Base-by-base conservation (phyloP, 805 yeast genomes). In the Saccharomycopsis babjevae region DNA sequence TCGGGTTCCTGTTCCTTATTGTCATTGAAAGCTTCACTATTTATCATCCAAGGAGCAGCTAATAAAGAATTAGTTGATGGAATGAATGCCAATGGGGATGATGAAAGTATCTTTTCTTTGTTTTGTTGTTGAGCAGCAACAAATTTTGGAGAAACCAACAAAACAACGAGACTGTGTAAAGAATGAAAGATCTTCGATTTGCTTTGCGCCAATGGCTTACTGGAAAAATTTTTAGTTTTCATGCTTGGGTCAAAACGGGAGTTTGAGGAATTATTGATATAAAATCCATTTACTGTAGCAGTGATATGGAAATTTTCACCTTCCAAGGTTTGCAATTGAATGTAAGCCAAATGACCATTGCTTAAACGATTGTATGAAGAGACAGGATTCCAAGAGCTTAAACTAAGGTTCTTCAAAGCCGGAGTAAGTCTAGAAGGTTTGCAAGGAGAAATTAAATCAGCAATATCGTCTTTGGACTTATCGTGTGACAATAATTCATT, bases 361-460 rank as follows among this genome's bases (percentile, higher is more conserved):
- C 78, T 66, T n/a, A 74, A 61, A 66, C 76, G 80, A 69, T 80
- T 82, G 58, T 77, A 74, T 18, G 85, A 76, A 36, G 93, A 86
- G 15, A 90, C 90, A 3, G 97, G 97, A 65, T 88, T 85, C 94
- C 97, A 93, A 59, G 83, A 81, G 15, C 97, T 88, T 57, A 90
- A 71, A 59, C 75, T 69, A 56, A 83, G 73, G 0, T 81, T 74
- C 65, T 78, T 81, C 63, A 94, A 73, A 8, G 93, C 87, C 59
- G 79, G 77, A 18, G 82, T 75, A 11, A 76, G 70, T 32, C 60
- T 63, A n/a, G 69, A 68, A n/a, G 59, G 34, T n/a, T 50, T 22
- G 8, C 20, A 16, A 13, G 59, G 59, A 42, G 50, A 36, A 46
- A 50, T 10, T 28, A 39, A 38, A 28, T 40, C 54, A 6, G 68